Evolutionary conservation across 2,329 filamentous ascomycete species (phyloP).

Genomic region (Exophiala sp.): DNA sequence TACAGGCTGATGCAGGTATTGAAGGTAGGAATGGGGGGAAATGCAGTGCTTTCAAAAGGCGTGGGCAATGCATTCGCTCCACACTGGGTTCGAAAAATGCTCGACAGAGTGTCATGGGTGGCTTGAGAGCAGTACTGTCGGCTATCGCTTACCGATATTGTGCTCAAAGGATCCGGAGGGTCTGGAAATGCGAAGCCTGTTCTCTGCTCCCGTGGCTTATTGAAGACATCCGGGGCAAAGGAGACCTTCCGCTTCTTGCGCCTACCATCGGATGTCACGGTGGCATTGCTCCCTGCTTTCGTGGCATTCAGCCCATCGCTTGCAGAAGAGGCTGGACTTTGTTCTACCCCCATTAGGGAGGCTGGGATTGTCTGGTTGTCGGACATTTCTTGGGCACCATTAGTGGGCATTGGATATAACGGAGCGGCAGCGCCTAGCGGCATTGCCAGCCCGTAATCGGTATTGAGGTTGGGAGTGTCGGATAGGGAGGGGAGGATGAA

Average conservation of each 20-base stretch:
- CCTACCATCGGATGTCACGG: slow-evolving; percentile 13
- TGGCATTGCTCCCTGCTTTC: slow-evolving; percentile 6
- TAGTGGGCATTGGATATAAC: slow-evolving; percentile 30
- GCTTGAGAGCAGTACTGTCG: slow-evolving; percentile 13
- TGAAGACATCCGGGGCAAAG: slow-evolving; percentile 12
- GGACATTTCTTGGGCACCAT: slow-evolving; percentile 43
- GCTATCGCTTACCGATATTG: not conserved
- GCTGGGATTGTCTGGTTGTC: slow-evolving; percentile 7
- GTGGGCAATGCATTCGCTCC: slow-evolving; percentile 32
- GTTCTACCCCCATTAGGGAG: slow-evolving; percentile 9
- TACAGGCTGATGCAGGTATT: slow-evolving; percentile 35
- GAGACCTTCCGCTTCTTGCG: slow-evolving; percentile 22
- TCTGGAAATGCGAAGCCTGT: slow-evolving; percentile 17
- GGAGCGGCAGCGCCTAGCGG: slow-evolving; percentile 9
- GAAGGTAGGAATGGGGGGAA: slow-evolving; percentile 31
- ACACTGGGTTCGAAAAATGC: slow-evolving; percentile 33
- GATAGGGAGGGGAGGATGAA: slow-evolving; percentile 23
- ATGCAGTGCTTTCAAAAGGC: slow-evolving; percentile 32
- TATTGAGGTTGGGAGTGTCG: slow-evolving; percentile 10
- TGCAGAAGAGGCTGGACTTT: slow-evolving; percentile 22
- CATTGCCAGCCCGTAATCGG: slow-evolving; percentile 15
- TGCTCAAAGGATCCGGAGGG: slow-evolving; percentile 1
- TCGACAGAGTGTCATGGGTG: slow-evolving; percentile 31
- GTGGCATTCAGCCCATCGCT: slow-evolving; percentile 17
- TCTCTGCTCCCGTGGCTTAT: slow-evolving; percentile 9